Evolutionary conservation across 768 basidiomycete genomes (phyloP).

Genomic region (Boletus rubescentipes): DNA sequence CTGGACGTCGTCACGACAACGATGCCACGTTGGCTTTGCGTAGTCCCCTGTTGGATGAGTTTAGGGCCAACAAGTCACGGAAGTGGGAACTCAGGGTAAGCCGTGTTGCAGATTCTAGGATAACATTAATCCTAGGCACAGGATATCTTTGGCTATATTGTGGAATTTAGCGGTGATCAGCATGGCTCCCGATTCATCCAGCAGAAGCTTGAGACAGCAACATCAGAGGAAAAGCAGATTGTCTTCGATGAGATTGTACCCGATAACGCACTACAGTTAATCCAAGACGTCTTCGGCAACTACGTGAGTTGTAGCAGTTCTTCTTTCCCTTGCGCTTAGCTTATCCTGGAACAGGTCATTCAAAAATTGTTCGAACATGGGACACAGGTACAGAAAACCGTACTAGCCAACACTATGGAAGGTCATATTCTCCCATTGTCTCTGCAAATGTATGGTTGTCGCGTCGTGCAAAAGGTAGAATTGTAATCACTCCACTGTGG

Average conservation of each 20-base stretch:
- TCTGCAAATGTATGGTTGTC: constrained; percentile 93
- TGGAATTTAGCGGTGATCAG: constrained; percentile 93
- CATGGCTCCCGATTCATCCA: constrained; percentile 99
- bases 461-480: constrained; percentile 87
- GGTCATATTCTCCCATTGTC: constrained; percentile 75
- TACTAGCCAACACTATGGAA: constrained; percentile 72
- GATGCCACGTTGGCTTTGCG: constrained; percentile 44
- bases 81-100: constrained; percentile 81
- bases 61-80: constrained; percentile 72
- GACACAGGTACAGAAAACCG: constrained; percentile 67
- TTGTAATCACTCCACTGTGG: neutral
- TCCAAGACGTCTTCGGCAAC: constrained; percentile 95
- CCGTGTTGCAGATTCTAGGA: constrained; percentile 9
- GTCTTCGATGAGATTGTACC: constrained; percentile 91
- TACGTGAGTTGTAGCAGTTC: constrained; percentile 56
- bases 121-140: constrained; percentile 31
- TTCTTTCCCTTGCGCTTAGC: neutral
- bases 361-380: constrained; percentile 94
- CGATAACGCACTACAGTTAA: constrained; percentile 66
- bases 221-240: constrained; percentile 72
- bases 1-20: constrained; percentile 45
- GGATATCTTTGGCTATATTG: constrained; percentile 84
- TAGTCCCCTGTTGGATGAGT: constrained; percentile 81
- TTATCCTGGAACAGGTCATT: constrained; percentile 59
- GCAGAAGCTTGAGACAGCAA: constrained; percentile 73